Evolutionary conservation across 257 asterid genomes (phyloP), one percentile per base, ranked within the genome.

Genomic region (Solanum neorickii): DNA sequence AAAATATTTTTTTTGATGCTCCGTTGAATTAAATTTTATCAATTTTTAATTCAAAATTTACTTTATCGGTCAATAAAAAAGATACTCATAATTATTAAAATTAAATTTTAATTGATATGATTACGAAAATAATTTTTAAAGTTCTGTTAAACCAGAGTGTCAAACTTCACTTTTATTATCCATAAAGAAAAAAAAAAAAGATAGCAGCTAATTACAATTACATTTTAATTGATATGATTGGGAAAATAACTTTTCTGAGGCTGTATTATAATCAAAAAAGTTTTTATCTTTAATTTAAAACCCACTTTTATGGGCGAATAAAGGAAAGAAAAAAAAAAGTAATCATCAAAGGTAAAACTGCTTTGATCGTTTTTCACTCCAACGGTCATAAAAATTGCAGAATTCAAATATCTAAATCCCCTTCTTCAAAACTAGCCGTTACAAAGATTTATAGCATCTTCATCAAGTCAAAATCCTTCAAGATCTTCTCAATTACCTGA

Each of bases 371-470:
- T 46, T 78, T 78, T 80, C 84, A 80, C 68, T 20, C 69, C 89
- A 93, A 95, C 98, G 98, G 98, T 94, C 93, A 89, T 42, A 87
- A 87, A 69, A 11, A 78, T 83, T 8, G 68, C 86, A 37, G 46
- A 75, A 91, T 89, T 87, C 90, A 93, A 90, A 82, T 83, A 76
- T 73, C 31, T 75, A 86, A 47, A 52, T 12, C 84, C 82, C 82
- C 7, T 59, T 70, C 80, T 9, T 8, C 42, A 8, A 90, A 90
- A 91, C 94, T 95, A 94, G 98, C 97, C 98, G 98, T 94, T 96
- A 91, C 85, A 74, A 33, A 41, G 47, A 68, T 70, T 85, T 75
- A 82, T 90, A 80, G 49, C 82, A 89, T 90, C 91, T n/a, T 47
- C 88, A 85, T 78, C 91, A 56, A 69, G 47, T 62, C 91, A 87